Evolutionary conservation across 2,329 filamentous ascomycete genomes (phyloP).

Genomic region (Pseudomassariella vexata): DNA sequence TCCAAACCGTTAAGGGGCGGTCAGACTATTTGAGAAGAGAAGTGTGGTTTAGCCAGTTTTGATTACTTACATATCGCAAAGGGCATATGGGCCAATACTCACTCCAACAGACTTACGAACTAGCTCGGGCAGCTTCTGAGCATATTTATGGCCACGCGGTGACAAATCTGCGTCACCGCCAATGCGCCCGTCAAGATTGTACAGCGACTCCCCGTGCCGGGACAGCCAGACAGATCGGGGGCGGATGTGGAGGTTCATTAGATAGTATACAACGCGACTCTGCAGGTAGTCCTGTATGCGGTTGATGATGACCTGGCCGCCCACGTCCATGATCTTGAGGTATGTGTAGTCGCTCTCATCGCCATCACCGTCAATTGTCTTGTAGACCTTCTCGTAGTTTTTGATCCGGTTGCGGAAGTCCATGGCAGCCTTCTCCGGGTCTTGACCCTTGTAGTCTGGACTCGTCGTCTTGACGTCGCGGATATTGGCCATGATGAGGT

Average conservation of each 20-base stretch:
- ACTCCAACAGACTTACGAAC: slow-evolving; percentile 83
- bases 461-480: slow-evolving; percentile 95
- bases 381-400: slow-evolving; percentile 96
- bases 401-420: slow-evolving; percentile 93
- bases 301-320: slow-evolving; percentile 96
- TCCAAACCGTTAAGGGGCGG: slow-evolving; percentile 57
- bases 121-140: slow-evolving; percentile 75
- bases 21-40: slow-evolving; percentile 39
- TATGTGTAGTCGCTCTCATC: slow-evolving; percentile 88
- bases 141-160: slow-evolving; percentile 80
- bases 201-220: slow-evolving; percentile 88
- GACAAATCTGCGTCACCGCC: slow-evolving; percentile 89
- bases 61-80: background rate
- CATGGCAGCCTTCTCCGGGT: slow-evolving; percentile 82
- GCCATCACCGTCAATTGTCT: slow-evolving; percentile 75
- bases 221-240: slow-evolving; percentile 96
- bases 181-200: slow-evolving; percentile 85
- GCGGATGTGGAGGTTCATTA: slow-evolving; percentile 98
- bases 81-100: slow-evolving; percentile 27
- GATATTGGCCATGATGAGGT: slow-evolving; percentile 97
- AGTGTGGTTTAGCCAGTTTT: slow-evolving; percentile 11
- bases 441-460: slow-evolving; percentile 89
- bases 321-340: slow-evolving; percentile 95
- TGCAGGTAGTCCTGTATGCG: slow-evolving; percentile 95
- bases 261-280: slow-evolving; percentile 92